Conservation (phyloP, 768 basidiomycete species). For the Lactarius evosmus region DNA sequence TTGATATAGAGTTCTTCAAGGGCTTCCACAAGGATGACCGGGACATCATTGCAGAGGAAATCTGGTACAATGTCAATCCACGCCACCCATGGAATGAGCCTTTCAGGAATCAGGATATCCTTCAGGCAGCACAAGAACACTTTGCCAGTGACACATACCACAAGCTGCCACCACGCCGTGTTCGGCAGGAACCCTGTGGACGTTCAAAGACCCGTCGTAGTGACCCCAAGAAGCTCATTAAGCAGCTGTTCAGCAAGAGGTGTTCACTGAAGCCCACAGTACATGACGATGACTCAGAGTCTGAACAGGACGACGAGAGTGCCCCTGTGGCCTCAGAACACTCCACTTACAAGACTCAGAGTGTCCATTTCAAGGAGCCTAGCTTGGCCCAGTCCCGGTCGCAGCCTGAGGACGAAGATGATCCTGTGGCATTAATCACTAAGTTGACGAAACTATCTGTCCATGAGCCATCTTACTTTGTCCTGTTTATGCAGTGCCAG, state of each 20-base stretch:
- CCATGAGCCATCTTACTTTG: background rate
- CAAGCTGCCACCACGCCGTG: background rate
- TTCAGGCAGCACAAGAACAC: background rate
- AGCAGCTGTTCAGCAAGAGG: too few relatives aligned
- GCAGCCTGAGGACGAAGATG: background rate
- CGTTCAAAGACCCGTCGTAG: too few relatives aligned
- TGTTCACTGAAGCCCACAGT: rapidly evolving
- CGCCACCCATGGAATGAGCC: background rate
- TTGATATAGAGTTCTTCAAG: background rate
- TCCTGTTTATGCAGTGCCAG: background rate
- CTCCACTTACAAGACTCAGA: background rate
- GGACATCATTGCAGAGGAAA: background rate
- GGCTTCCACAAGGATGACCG: slow-evolving; percentile 3
- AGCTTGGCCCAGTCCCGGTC: too few relatives aligned
- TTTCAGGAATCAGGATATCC: background rate
- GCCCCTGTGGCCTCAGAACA: too few relatives aligned
- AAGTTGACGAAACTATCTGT: background rate
- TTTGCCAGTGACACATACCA: background rate
- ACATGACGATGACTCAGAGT: background rate
- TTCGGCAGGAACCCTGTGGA: too few relatives aligned
- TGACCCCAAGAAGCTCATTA: too few relatives aligned
- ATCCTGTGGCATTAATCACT: background rate
- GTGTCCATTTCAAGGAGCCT: background rate
- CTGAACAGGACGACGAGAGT: too few relatives aligned
- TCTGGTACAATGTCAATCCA: background rate